These are phyloP conservation scores for Pseudonectria buxi DNA, from an alignment of 2,329 filamentous ascomycete species.

Conservation along the genomic window DNA sequence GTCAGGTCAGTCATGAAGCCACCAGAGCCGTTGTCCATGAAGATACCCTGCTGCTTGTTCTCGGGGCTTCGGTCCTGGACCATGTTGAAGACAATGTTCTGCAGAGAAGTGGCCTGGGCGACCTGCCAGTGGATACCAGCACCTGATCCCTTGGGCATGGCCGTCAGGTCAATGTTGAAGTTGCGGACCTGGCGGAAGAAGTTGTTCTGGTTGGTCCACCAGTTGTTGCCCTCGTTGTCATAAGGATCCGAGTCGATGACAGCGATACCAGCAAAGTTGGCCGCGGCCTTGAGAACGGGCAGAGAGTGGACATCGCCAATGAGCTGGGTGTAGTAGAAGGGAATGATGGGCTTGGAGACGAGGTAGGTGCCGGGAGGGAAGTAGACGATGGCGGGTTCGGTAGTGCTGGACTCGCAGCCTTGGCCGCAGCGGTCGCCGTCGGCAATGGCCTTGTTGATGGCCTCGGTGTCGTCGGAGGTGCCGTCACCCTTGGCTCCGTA, in stretches of 20 bases:
- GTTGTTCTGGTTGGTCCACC: slow-evolving; percentile 76
- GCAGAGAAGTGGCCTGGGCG: slow-evolving; percentile 72
- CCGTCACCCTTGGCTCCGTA: slow-evolving; percentile 65
- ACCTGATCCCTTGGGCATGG: slow-evolving; percentile 52
- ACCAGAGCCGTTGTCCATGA: slow-evolving; percentile 79
- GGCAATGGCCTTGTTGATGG: slow-evolving; percentile 78
- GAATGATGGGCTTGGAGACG: slow-evolving; percentile 70
- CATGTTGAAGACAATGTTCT: slow-evolving; percentile 81
- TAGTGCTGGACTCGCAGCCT: slow-evolving; percentile 76
- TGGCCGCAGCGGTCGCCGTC: slow-evolving; percentile 73
- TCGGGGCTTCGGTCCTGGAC: slow-evolving; percentile 53
- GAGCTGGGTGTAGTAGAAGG: slow-evolving; percentile 91
- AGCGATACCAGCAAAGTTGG: slow-evolving; percentile 74
- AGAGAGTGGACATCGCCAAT: slow-evolving; percentile 69
- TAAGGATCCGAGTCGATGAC: slow-evolving; percentile 89
- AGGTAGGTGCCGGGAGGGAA: slow-evolving; percentile 85
- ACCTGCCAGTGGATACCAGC: slow-evolving; percentile 81
- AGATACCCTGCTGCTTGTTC: slow-evolving; percentile 70
- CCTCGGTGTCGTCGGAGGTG: slow-evolving; percentile 72
- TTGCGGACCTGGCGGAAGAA: slow-evolving; percentile 81
- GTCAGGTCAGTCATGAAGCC: slow-evolving; percentile 77
- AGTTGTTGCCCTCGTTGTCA: slow-evolving; percentile 58
- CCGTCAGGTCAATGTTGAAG: slow-evolving; percentile 70
- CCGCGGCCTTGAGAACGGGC: slow-evolving; percentile 68
- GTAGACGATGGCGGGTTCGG: slow-evolving; percentile 81